Evolutionary conservation across 805 yeast species (phyloP).

Genomic region (Myxozyma neotropica): DNA sequence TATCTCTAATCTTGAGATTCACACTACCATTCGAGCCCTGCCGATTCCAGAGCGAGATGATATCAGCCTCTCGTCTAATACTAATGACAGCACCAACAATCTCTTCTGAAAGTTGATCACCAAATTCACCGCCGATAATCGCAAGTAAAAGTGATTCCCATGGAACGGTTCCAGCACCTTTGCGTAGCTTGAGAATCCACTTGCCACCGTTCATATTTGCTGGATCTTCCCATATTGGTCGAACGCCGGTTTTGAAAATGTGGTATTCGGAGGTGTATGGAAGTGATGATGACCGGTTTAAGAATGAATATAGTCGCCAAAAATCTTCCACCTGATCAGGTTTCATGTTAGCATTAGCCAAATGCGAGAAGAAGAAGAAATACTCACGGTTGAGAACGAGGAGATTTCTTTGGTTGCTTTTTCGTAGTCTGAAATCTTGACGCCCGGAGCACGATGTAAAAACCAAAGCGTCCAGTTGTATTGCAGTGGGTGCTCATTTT

Average conservation of each 20-base stretch:
- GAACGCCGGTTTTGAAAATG: slow-evolving; percentile 87
- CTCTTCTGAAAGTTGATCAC: slow-evolving; percentile 46
- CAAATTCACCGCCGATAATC: slow-evolving; percentile 50
- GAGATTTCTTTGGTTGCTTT: slow-evolving; percentile 90
- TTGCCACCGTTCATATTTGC: slow-evolving; percentile 89
- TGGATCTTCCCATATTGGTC: slow-evolving; percentile 98
- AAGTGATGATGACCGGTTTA: slow-evolving; percentile 85
- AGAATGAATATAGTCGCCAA: slow-evolving; percentile 94
- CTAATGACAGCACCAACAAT: slow-evolving; percentile 63
- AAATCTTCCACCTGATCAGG: slow-evolving; percentile 75
- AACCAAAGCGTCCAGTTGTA: slow-evolving; percentile 97
- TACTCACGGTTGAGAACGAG: slow-evolving; percentile 63
- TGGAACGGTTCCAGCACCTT: slow-evolving; percentile 44
- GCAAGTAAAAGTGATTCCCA: slow-evolving; percentile 54
- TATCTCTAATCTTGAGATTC: slow-evolving; percentile 34
- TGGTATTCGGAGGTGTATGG: slow-evolving; percentile 95
- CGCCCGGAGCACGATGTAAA: slow-evolving; percentile 79
- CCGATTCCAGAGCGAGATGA: slow-evolving; percentile 64
- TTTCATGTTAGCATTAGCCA: background rate
- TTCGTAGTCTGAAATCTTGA: slow-evolving; percentile 75
- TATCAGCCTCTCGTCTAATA: slow-evolving; percentile 57
- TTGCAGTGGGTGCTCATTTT: slow-evolving; percentile 71
- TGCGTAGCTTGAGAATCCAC: slow-evolving; percentile 78
- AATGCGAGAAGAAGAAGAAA: background rate
- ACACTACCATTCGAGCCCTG: slow-evolving; percentile 41